Evolutionary conservation across 2,329 filamentous ascomycete species (phyloP), one percentile per base, ranked within the genome.

Genomic region (Fusarium dimerum): DNA sequence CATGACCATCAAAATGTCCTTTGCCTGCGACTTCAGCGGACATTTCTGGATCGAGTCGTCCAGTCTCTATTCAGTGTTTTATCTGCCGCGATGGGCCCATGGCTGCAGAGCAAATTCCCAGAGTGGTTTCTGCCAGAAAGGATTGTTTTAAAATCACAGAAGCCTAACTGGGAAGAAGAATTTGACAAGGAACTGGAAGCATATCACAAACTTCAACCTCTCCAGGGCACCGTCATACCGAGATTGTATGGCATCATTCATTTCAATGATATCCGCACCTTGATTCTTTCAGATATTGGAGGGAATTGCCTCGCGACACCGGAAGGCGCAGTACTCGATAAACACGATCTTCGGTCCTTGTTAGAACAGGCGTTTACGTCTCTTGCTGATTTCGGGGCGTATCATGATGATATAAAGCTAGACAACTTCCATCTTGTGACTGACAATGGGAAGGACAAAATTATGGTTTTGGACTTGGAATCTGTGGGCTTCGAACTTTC

Each of bases 111-210:
- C 7, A 41, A 17, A 7, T 41, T 34, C 13, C 46, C 46, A 7
- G 58, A 62, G 40, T 64, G 56, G 59, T 49, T 39, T 40, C 42
- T 63, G 7, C 59, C 60, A 3, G 18, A 52, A 11, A 55, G 45
- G 10, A 58, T 62, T 38, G 58, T 65, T 26, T 42, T 66, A 6
- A 66, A 66, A 48, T 55, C 48, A 39, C 48, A 62, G 39, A 66
- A 67, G 40, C 48, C 50, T 17, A 57, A 51, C 20, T 67, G 62
- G 64, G 63, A 66, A 16, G 54, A 61, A n/a, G 64, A 66, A 39
- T 67, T 66, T 39, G 55, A 62, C 20, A 51, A 51, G n/a, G 62
- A 67, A 52, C 44, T 54, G 29, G 51, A 57, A 15, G 49, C 53
- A 8, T 67, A 67, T 43, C 40, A 57, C 8, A 57, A 49, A 26